Percentiles rank a stretch among this genome's conserved stretches.
Evolutionary conservation across 2,329 filamentous ascomycete genomes (phyloP).

Genomic region (Aspergillus pseudoglaucus): DNA sequence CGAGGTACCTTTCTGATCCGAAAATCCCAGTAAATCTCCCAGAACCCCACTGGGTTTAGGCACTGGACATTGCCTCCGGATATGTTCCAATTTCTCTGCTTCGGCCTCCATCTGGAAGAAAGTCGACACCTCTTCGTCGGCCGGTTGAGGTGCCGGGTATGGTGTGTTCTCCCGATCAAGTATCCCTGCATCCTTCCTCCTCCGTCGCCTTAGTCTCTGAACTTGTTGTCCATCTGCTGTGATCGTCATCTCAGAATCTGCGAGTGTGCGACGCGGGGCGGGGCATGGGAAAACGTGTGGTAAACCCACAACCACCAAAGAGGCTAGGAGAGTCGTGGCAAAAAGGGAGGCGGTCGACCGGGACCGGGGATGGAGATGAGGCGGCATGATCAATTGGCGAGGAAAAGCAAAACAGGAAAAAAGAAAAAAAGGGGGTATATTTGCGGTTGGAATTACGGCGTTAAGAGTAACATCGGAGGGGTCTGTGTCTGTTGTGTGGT

Average conservation of each 20-base stretch:
- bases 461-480: slow-evolving; percentile 10
- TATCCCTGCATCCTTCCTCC: slow-evolving; percentile 26
- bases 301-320: slow-evolving; percentile 84
- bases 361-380: slow-evolving; percentile 84
- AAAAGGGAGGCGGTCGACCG: slow-evolving; percentile 91
- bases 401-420: neutral
- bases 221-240: slow-evolving; percentile 39
- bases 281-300: slow-evolving; percentile 91
- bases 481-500: neutral
- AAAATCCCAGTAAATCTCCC: slow-evolving; percentile 68
- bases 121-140: slow-evolving; percentile 39
- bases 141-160: slow-evolving; percentile 11
- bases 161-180: slow-evolving; percentile 9
- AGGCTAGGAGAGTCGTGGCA: slow-evolving; percentile 81
- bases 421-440: neutral
- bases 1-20: slow-evolving; percentile 26
- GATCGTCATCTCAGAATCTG: slow-evolving; percentile 55
- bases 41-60: slow-evolving; percentile 80
- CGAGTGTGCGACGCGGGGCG: slow-evolving; percentile 66
- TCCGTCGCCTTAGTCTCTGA: slow-evolving; percentile 29
- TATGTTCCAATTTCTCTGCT: slow-evolving; percentile 34
- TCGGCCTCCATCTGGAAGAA: slow-evolving; percentile 38
- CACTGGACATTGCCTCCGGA: slow-evolving; percentile 75
- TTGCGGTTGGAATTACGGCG: slow-evolving; percentile 1
- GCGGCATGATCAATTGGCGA: slow-evolving; percentile 56